Percentiles rank a stretch among this genome's conserved stretches.
phyloP scores from a whole-genome alignment of 2,329 filamentous ascomycete species.

The Colletotrichum sp. region DNA sequence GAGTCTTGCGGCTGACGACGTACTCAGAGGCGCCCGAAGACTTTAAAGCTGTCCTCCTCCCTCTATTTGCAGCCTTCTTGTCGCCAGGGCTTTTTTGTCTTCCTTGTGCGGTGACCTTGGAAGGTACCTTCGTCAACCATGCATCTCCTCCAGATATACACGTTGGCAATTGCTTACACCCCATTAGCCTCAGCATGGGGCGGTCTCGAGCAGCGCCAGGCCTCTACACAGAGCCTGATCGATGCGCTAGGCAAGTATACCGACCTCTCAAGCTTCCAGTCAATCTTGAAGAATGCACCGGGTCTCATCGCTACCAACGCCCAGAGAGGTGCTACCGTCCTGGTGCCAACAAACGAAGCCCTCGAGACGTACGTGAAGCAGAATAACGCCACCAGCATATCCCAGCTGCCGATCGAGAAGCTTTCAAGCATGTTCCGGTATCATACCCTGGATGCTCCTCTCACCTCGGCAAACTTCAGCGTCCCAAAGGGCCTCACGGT shows the following conservation, averaged over 20 bases:
- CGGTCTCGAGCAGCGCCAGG: not conserved
- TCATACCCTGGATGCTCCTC: slow-evolving; percentile 22
- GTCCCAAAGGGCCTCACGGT: slow-evolving; percentile 20
- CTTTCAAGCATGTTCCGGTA: slow-evolving; percentile 41
- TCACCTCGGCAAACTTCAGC: slow-evolving; percentile 22
- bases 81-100: no score
- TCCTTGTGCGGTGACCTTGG: no score
- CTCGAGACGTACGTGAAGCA: slow-evolving; percentile 1
- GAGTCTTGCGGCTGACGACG: not conserved
- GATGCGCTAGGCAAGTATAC: not conserved
- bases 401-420: slow-evolving; percentile 36
- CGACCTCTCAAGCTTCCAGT: slow-evolving; percentile 12
- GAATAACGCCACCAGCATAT: slow-evolving; percentile 28
- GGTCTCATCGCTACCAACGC: not conserved
- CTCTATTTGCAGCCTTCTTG: not conserved
- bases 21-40: not conserved
- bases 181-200: not conserved
- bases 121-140: not conserved
- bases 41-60: not conserved
- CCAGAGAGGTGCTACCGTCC: slow-evolving; percentile 2
- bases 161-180: not conserved
- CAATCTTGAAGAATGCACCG: not conserved
- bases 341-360: slow-evolving; percentile 17
- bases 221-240: not conserved
- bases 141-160: not conserved